Base-by-base conservation (phyloP, 768 basidiomycete species). In the Amanita fuliginea region DNA sequence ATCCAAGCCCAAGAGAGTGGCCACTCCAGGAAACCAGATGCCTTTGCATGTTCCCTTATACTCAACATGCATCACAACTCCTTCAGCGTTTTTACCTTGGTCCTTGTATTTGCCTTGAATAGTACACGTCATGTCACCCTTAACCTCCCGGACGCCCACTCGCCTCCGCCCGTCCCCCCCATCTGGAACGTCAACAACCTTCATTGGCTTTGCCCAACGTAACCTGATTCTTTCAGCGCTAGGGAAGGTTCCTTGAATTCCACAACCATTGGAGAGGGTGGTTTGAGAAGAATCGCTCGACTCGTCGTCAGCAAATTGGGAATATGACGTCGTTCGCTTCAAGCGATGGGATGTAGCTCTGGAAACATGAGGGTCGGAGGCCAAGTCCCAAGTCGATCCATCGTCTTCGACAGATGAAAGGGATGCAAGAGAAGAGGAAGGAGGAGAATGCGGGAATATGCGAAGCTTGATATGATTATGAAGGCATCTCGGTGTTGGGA, bases 1-100 rank as follows among this genome's bases (percentile, higher is more conserved):
- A 56, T 90, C 87, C 72, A 90, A 67, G 8, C 86, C 88, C 16
- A 91, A 70, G 56, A 87, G 67, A 3, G 84, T 89, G 3, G 88
- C 88, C 4, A 88, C 86, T 2, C 86, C 88, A 35, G 86, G 81
- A 58, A 80, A 88, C 83, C 85, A 90, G 39, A 90, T 66, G 10
- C 83, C 83, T 53, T 77, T 80, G 63, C 86, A 89, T 2, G 77
- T 74, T 34, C 75, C 86, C 53, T 78, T 81, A 60, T 86, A 88
- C 49, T 83, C 77, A 13, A 89, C 63, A 36, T 74, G 70, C 72
- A 88, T 74, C 30, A 82, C 55, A 14, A 83, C 62, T 14, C 85
- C 84, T 54, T 75, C 77, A 18, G 60, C 64, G 52, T 59, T 62
- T 50, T 60, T 66, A n/a, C 60, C 63, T 4, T 56, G 55, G 56